Evolutionary conservation across 169 alveolate genomes (phyloP), one percentile per base, ranked within the genome.

Genomic region (Plasmodium cynomolgi): DNA sequence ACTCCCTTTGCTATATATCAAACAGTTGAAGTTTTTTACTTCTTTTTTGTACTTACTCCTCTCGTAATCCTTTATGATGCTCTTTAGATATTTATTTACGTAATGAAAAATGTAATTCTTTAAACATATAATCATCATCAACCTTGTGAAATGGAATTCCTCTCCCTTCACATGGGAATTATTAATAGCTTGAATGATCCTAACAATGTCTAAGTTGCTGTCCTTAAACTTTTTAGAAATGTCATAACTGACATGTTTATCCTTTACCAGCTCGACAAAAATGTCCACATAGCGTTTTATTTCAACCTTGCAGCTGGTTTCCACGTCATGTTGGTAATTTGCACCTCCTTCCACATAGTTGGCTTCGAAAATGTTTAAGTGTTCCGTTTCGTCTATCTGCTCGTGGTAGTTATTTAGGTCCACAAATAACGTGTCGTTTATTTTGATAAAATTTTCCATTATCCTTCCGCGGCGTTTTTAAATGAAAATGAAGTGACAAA

Each of bases 121-220:
- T 75, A 86, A 86, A 31, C 79, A 86, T 86, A 86, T 86, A n/a
- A 86, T 26, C 93, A 86, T 86, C 93, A 86, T 86, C 71, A 86
- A 77, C 81, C 93, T 44, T 77, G 81, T 33, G 41, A 26, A 86
- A 86, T 86, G 88, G 41, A 47, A 86, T 79, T 86, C 88, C 62
- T 86, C 93, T 23, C 31, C 41, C 23, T 86, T 86, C 33, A 86
- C 44, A 75, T 39, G 68, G 23, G 72, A 86, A 75, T 77, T 86
- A 54, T 86, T 86, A 86, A 86, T 86, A 50, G 86, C 93, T 86
- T 86, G 85, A 50, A 86, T 50, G 29, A 56, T 54, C 68, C 81
- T 86, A 86, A 86, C 68, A 17, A 86, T 58, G 15, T 86, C 85
- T 33, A 86, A 20, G 31, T 86, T 86, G 29, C 31, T 77, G 68